phyloP scores from a whole-genome alignment of 257 asterid species.

The Solanum lycopersicoides region DNA sequence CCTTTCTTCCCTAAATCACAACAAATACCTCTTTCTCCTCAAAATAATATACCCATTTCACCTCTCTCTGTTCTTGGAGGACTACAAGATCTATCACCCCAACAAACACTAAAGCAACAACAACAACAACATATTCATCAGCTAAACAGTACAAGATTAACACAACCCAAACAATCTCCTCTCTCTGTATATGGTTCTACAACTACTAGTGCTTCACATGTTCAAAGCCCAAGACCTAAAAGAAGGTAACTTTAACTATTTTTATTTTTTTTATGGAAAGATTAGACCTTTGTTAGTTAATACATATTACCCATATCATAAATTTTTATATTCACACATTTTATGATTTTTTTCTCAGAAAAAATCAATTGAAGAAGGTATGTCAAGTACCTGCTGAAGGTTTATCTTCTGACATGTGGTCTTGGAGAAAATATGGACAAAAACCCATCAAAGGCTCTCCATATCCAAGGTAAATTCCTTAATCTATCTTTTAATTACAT shows the following conservation, averaged over 20 bases:
- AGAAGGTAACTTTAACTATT: constrained; percentile 41
- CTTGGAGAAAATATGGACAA: constrained; percentile 98
- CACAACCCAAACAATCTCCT: constrained; percentile 16
- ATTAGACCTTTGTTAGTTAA: background rate
- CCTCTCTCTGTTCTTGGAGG: constrained; percentile 58
- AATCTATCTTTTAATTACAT: background rate
- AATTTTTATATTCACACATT: background rate
- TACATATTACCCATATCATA: background rate
- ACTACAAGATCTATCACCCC: constrained; percentile 47
- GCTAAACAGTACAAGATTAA: background rate
- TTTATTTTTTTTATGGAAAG: background rate
- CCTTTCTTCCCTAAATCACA: constrained; percentile 37
- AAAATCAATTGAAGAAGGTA: constrained; percentile 63
- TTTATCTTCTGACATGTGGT: constrained; percentile 80
- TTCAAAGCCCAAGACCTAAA: constrained; percentile 49
- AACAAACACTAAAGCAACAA: constrained; percentile 3
- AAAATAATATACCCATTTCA: constrained; percentile 24
- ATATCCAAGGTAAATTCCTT: constrained; percentile 55
- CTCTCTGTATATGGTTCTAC: constrained; percentile 27
- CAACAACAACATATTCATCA: constrained; percentile 1
- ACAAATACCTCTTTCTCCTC: constrained; percentile 15
- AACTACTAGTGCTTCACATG: constrained; percentile 4
- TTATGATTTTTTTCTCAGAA: constrained; percentile 24
- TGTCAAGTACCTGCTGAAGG: constrained; percentile 74
- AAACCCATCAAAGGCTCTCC: constrained; percentile 96